A percentile compares a stretch with the other conserved stretches of the same genome.
Conservation (phyloP, 2,329 filamentous ascomycete genomes). For the Hypoxylon sp. region DNA sequence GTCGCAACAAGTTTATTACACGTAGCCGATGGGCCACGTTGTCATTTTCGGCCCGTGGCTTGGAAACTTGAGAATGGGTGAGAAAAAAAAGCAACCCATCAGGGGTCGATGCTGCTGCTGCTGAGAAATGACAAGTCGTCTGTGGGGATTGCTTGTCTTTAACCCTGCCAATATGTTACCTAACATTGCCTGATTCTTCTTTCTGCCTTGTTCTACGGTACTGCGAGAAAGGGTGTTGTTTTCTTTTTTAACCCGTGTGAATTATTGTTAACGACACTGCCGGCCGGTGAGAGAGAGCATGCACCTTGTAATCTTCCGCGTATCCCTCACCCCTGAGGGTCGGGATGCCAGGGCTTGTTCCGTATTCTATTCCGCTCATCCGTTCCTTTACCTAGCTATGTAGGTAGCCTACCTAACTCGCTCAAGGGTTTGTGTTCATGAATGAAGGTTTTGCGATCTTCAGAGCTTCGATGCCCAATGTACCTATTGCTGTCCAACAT, state of each 20-base stretch:
- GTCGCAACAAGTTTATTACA: not conserved
- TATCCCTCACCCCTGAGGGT: constrained; percentile 1
- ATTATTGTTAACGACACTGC: too few relatives aligned
- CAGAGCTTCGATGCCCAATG: constrained; percentile 1
- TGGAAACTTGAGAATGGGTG: too few relatives aligned
- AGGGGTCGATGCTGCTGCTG: too few relatives aligned
- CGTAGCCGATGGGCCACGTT: constrained; percentile 1
- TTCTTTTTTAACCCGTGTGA: constrained; percentile 6
- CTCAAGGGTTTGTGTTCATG: too few relatives aligned
- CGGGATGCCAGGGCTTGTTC: constrained; percentile 4
- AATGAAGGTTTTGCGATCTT: constrained; percentile 12
- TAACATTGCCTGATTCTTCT: not conserved
- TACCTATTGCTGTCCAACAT: constrained; percentile 7
- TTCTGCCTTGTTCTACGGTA: not conserved
- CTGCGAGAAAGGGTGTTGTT: not conserved
- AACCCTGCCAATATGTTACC: constrained; percentile 8
- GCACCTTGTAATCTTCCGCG: not conserved
- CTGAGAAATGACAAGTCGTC: constrained; percentile 20
- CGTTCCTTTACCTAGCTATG: too few relatives aligned
- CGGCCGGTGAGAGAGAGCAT: not conserved
- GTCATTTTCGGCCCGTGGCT: not conserved
- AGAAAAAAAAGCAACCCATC: too few relatives aligned
- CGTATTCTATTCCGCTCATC: constrained; percentile 1
- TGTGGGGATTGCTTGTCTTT: constrained; percentile 6
- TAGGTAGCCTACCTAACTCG: too few relatives aligned